Percentiles rank a stretch among this genome's conserved stretches.
Conservation (phyloP, 495 filamentous ascomycete genomes). For the Talaromyces nanjingensis region DNA sequence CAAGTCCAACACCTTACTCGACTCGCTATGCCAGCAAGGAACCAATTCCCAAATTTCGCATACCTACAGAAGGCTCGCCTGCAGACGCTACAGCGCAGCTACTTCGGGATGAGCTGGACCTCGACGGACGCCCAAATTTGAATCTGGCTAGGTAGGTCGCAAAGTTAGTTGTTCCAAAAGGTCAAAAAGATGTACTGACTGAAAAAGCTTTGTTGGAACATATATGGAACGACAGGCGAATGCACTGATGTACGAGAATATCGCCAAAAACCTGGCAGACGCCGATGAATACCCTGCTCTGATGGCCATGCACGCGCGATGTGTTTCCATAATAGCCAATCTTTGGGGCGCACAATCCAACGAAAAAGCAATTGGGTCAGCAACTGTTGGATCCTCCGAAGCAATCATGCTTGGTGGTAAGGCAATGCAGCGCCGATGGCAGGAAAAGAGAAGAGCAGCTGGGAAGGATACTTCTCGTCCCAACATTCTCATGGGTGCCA, state of each 20-base stretch:
- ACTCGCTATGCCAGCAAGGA: conserved; percentile 53
- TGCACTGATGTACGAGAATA: conserved; percentile 59
- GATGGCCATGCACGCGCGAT: conserved; percentile 65
- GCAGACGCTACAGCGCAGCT: conserved; percentile 60
- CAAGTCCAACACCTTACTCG: conserved; percentile 56
- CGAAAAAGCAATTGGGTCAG: conserved; percentile 63
- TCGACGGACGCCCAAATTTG: conserved; percentile 65
- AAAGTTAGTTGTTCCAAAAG: background rate
- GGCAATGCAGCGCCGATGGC: conserved; percentile 75
- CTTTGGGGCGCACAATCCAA: conserved; percentile 60
- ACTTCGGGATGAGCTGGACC: conserved; percentile 66
- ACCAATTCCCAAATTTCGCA: conserved; percentile 61
- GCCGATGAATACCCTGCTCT: conserved; percentile 73
- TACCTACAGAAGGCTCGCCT: conserved; percentile 55
- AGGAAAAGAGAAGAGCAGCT: conserved; percentile 51
- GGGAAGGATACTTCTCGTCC: conserved; percentile 57
- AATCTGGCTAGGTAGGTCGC: conserved; percentile 53
- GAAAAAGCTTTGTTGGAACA: conserved; percentile 57
- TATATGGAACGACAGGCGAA: conserved; percentile 64
- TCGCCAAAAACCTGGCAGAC: conserved; percentile 61
- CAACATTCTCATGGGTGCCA: conserved; percentile 74
- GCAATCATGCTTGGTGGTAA: conserved; percentile 70
- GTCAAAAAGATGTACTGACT: background rate
- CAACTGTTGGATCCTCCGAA: conserved; percentile 67
- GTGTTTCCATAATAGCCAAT: conserved; percentile 62